phyloP scores from a whole-genome alignment of 192 early-diverging fungal species.

The Linnemannia exigua region DNA sequence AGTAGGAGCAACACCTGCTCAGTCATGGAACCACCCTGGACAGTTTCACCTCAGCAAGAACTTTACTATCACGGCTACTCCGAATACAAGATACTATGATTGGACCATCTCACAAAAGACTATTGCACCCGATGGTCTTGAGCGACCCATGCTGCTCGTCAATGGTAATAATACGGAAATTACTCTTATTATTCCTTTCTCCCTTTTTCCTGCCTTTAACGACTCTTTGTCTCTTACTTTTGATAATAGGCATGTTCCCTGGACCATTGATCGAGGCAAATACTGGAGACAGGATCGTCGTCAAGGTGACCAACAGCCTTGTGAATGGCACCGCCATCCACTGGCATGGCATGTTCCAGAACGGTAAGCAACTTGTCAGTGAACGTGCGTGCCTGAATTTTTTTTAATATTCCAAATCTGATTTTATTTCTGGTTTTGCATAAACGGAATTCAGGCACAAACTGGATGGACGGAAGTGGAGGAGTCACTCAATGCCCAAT shows the following conservation, averaged over 20 bases:
- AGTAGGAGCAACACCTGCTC: background rate
- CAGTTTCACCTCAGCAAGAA: constrained; percentile 19
- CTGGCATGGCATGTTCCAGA: constrained; percentile 66
- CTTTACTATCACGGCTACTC: constrained; percentile 4
- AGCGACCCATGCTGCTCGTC: constrained; percentile 70
- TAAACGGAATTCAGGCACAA: constrained; percentile 27
- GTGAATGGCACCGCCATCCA: constrained; percentile 53
- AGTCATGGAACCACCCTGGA: constrained; percentile 15
- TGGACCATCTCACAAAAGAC: constrained; percentile 22
- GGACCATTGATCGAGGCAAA: constrained; percentile 58
- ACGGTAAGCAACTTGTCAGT: background rate
- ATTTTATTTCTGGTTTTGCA: background rate
- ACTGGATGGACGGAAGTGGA: constrained; percentile 63
- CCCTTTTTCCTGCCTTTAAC: background rate
- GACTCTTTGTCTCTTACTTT: background rate
- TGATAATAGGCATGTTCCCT: constrained; percentile 44
- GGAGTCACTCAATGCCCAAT: constrained; percentile 60
- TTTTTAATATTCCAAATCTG: background rate
- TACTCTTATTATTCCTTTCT: background rate
- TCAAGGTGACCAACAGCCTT: constrained; percentile 57
- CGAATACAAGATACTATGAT: constrained; percentile 1
- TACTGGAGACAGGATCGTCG: constrained; percentile 56
- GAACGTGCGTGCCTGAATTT: background rate
- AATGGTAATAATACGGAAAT: constrained; percentile 57
- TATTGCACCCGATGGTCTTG: constrained; percentile 68